Percentiles rank a stretch among this genome's conserved stretches.
These are phyloP conservation scores for Acanthamoeba rhysodes DNA, from an alignment of 208 protist genomes.

Conservation along the genomic window DNA sequence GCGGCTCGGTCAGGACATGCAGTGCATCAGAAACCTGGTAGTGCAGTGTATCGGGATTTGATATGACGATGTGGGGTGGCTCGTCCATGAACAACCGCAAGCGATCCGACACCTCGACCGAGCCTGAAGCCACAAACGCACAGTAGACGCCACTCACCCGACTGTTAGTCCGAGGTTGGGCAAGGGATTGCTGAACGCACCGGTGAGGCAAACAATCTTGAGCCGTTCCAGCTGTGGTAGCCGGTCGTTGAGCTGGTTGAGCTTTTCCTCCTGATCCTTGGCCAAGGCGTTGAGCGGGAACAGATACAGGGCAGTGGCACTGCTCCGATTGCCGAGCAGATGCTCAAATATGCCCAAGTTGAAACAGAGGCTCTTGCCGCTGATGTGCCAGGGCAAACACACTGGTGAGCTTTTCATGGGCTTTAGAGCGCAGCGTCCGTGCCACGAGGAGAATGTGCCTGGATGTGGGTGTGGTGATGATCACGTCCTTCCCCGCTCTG, in stretches of 20 bases:
- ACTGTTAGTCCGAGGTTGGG: too few species aligned
- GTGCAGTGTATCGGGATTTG: conserved; percentile 27
- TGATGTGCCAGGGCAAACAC: neutral
- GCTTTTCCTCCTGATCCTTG: conserved; percentile 42
- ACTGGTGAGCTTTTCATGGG: neutral
- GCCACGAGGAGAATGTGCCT: neutral
- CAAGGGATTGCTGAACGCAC: neutral
- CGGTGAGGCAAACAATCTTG: conserved; percentile 11
- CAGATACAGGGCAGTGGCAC: conserved; percentile 22
- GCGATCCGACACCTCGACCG: neutral
- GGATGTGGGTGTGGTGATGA: conserved; percentile 40
- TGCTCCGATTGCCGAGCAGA: neutral
- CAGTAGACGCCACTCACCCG: too few species aligned
- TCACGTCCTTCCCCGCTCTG: neutral
- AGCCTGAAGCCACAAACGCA: neutral
- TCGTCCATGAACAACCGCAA: neutral
- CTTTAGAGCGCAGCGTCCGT: neutral
- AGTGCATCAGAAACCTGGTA: neutral
- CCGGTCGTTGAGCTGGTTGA: neutral
- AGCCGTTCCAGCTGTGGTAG: neutral
- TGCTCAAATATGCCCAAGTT: conserved; percentile 47
- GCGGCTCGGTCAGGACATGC: too few species aligned
- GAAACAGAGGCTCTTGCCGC: conserved; percentile 36
- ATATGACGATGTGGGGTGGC: conserved; percentile 12
- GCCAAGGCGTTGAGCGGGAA: conserved; percentile 55